phyloP scores from a whole-genome alignment of 192 early-diverging fungal species.

The Umbelopsis sp. region DNA sequence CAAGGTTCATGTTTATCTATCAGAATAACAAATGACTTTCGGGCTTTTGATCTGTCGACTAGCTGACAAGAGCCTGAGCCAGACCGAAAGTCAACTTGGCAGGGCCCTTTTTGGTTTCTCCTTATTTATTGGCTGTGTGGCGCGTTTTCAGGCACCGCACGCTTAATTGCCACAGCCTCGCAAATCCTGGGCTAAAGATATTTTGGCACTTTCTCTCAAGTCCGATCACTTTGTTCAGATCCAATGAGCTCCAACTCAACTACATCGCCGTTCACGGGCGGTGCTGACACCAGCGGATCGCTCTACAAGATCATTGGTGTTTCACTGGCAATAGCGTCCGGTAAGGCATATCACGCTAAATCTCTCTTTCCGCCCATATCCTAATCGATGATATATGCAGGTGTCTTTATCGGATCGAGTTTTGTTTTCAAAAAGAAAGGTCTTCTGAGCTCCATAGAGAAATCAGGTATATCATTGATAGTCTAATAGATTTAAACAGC shows the following conservation, averaged over 20 bases:
- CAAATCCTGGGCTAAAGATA: neutral
- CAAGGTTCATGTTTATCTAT: neutral
- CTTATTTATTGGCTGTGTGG: neutral
- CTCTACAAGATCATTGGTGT: slow-evolving; percentile 77
- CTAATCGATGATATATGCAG: slow-evolving; percentile 46
- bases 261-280: slow-evolving; percentile 4
- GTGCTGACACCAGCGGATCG: slow-evolving; percentile 23
- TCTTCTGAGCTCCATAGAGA: slow-evolving; percentile 73
- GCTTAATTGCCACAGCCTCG: slow-evolving; percentile 8
- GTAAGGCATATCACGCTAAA: slow-evolving; percentile 30
- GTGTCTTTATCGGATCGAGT: slow-evolving; percentile 87
- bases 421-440: slow-evolving; percentile 98
- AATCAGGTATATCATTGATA: slow-evolving; percentile 40
- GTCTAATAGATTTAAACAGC: neutral
- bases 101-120: too few species aligned
- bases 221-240: neutral
- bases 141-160: slow-evolving; percentile 17
- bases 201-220: neutral
- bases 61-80: neutral
- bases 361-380: slow-evolving; percentile 2
- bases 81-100: too few species aligned
- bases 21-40: neutral
- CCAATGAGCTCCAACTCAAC: slow-evolving; percentile 29
- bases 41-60: neutral
- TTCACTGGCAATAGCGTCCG: slow-evolving; percentile 72